Evolutionary conservation across 768 basidiomycete genomes (phyloP).

Genomic region (Cystobasidium tubakii): DNA sequence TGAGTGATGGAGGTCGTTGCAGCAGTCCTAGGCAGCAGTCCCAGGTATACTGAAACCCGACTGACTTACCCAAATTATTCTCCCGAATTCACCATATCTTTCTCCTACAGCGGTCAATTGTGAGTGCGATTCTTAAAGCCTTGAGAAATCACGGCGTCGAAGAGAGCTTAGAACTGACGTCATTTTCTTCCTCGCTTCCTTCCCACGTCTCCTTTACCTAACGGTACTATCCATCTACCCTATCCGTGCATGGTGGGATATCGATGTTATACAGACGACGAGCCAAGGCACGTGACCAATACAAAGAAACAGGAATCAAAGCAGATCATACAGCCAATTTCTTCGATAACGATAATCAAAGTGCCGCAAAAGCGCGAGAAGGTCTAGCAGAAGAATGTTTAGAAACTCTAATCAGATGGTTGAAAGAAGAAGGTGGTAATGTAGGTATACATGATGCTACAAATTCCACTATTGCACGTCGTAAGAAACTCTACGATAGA

Average conservation of each 20-base stretch:
- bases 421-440: constrained; percentile 82
- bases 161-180: too few species aligned
- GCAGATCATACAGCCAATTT: constrained; percentile 86
- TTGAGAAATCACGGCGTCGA: too few species aligned
- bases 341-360: constrained; percentile 77
- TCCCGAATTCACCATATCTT: too few species aligned
- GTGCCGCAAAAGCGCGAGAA: constrained; percentile 72
- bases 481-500: constrained; percentile 75
- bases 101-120: background rate
- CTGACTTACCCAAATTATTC: constrained; percentile 52
- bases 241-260: too few species aligned
- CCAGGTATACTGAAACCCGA: too few species aligned
- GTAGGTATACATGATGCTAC: constrained; percentile 87
- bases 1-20: too few species aligned
- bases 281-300: constrained; percentile 66
- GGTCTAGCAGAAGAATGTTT: constrained; percentile 80
- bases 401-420: constrained; percentile 89
- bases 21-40: too few species aligned
- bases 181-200: too few species aligned
- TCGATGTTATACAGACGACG: constrained; percentile 40
- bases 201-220: too few species aligned
- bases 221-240: too few species aligned
- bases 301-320: constrained; percentile 73
- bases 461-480: constrained; percentile 47
- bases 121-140: background rate